Evolutionary conservation across 345 rosid species (phyloP), one percentile per base, ranked within the genome.

Genomic region (Gossypium sturtianum): DNA sequence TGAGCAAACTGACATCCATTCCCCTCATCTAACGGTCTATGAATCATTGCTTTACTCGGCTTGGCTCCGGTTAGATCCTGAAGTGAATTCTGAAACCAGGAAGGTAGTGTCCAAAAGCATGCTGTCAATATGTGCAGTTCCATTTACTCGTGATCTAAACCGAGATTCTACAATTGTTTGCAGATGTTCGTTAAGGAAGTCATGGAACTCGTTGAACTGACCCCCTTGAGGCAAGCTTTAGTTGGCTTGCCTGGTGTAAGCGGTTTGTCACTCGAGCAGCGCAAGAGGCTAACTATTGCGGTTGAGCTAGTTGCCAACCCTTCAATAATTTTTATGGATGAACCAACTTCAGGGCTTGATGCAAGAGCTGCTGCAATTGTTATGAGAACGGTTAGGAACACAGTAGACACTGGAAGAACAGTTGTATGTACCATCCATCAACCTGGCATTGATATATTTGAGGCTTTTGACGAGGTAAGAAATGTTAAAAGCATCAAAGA

Each of bases 371-470:
- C 98, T 62, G 98, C 98, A 53, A 91, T 91, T 66, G 97, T 93
- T 13, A 89, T 93, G 98, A 85, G 98, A 77, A 85, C 95, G 1
- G 92, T 93, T n/a, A 86, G 97, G 82, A 93, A 89, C 86, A 93
- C 98, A 0, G 98, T 93, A 7, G 97, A 93, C 79, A 93, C 97
- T 0, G 95, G 98, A 49, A 89, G 98, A 82, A 93, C 98, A 0
- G 97, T 93, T 7, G 91, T 93, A 3, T 93, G 97, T 87, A 93
- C 98, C n/a, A 93, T 93, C 49, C 98, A 93, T 83, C 98, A 93
- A 77, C 98, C 98, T 3, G 90, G 98, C 75, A 91, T 93, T 1
- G 97, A 93, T 72, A 88, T 93, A 34, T 91, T 93, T 47, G 98
- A 93, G 82, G 87, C 97, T 17, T 93, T 93, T 22, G 95, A 93